Percentiles rank a stretch among this genome's conserved stretches.
phyloP scores from a whole-genome alignment of 2,329 filamentous ascomycete species.

The Talaromyces sp. region DNA sequence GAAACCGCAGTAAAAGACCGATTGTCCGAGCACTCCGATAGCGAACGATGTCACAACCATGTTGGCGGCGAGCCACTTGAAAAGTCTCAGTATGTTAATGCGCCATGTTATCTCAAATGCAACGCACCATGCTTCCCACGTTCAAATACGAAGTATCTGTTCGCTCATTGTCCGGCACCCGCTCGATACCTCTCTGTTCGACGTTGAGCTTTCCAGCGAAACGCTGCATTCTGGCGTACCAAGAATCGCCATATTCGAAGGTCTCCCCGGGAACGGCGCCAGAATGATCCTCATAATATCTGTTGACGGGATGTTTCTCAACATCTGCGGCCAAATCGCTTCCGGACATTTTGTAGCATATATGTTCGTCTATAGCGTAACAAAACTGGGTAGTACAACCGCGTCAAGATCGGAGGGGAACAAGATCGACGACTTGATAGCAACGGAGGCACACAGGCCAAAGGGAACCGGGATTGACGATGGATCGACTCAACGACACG shows the following conservation, averaged over 20 bases:
- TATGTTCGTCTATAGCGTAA: neutral
- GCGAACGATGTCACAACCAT: constrained; percentile 76
- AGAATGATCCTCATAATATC: constrained; percentile 36
- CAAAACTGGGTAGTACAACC: neutral
- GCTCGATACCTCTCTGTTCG: constrained; percentile 73
- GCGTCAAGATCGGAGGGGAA: neutral
- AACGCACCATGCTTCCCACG: constrained; percentile 67
- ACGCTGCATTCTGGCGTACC: constrained; percentile 61
- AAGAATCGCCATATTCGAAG: constrained; percentile 56
- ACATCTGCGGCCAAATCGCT: constrained; percentile 26
- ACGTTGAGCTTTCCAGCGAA: constrained; percentile 65
- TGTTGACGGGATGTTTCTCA: constrained; percentile 35
- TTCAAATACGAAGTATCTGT: constrained; percentile 65
- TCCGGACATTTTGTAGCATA: neutral
- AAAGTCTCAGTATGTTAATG: constrained; percentile 20
- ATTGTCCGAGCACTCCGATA: constrained; percentile 68
- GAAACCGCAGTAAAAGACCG: constrained; percentile 69
- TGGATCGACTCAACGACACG: neutral
- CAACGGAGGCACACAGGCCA: neutral
- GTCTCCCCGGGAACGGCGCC: constrained; percentile 58
- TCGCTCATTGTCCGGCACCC: constrained; percentile 68
- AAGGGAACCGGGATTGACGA: neutral
- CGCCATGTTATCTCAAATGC: constrained; percentile 18
- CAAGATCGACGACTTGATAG: neutral
- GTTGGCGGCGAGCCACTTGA: constrained; percentile 73